Base-by-base conservation (phyloP, 2,329 filamentous ascomycete genomes). In the Bipolaris gigantea region DNA sequence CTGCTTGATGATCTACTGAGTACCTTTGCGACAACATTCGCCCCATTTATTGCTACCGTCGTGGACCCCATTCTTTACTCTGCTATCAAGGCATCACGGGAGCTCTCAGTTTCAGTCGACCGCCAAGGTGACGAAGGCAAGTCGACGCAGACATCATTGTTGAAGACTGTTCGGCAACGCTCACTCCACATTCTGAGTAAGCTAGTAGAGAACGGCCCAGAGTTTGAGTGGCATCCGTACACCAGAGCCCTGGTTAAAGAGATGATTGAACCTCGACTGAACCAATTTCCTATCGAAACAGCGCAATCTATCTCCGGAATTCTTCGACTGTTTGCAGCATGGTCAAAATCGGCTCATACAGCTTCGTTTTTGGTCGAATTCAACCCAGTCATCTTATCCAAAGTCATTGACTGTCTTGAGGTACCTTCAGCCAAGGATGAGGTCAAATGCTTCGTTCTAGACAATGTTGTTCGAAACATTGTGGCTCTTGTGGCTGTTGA, bases 1-100 rank as follows among this genome's bases (percentile, higher is more conserved):
- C 94, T 97, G 90, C 81, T 94, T 45, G 87, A 92, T 55, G 86
- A 93, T 10, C 85, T 97, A 71, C 85, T 97, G 55, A 88, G 89
- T 53, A 91, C 94, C 48, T 83, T 97, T 33, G 91, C 92, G 48
- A 85, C 83, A 5, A 87, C 87, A 49, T 85, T 95, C 49, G 75
- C 80, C 2, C 83, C 85, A 0, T 93, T 89, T 63, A 82, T 88
- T 44, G 78, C 83, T 15, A 83, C 82, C 11, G 80, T 97, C 4
- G 80, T 93, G 57, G 86, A 93, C 63, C 85, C 91, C 0, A 81
- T 95, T 0, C 77, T 97, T 1, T 93, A 92, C 70, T 97, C 92
- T 70, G 78, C 94, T 25, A 81, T 95, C 41, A 84, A 83, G 57
- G 83, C 89, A 13, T 89, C 85, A 55, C 61, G 75, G 57, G 73